Evolutionary conservation across 192 early-diverging fungal genomes (phyloP).

Genomic region (Backusella sp.): DNA sequence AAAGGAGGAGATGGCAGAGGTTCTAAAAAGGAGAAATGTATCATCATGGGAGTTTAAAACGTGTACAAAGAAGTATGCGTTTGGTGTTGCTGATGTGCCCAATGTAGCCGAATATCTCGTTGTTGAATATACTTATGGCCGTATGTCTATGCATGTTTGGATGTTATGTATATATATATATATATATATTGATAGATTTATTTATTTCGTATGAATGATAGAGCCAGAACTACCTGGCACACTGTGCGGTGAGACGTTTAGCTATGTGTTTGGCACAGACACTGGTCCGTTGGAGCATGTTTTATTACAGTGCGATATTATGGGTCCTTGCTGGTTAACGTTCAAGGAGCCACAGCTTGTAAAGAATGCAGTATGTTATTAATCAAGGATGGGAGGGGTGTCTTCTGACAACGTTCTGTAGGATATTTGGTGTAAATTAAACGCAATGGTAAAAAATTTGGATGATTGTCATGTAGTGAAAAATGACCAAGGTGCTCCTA

Average conservation of each 20-base stretch:
- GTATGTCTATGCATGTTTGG: slow-evolving; percentile 1
- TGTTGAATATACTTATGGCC: slow-evolving; percentile 38
- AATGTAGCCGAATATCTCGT: slow-evolving; percentile 81
- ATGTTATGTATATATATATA: neutral
- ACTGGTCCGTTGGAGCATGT: slow-evolving; percentile 87
- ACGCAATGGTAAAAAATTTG: slow-evolving; percentile 61
- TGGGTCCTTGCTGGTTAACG: slow-evolving; percentile 95
- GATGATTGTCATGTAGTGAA: slow-evolving; percentile 59
- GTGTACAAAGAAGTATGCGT: slow-evolving; percentile 84
- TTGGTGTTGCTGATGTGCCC: slow-evolving; percentile 82
- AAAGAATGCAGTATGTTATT: slow-evolving; percentile 30
- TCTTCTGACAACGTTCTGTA: neutral
- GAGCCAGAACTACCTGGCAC: slow-evolving; percentile 55
- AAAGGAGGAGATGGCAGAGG: slow-evolving; percentile 67
- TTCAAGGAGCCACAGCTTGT: slow-evolving; percentile 56
- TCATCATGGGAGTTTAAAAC: slow-evolving; percentile 54
- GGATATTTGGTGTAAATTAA: slow-evolving; percentile 81
- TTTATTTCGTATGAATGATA: slow-evolving; percentile 44
- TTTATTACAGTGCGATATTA: slow-evolving; percentile 87
- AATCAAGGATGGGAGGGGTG: too few relatives aligned
- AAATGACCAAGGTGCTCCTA: slow-evolving; percentile 44
- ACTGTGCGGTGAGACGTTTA: slow-evolving; percentile 69
- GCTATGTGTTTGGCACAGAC: slow-evolving; percentile 82
- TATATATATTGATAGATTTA: slow-evolving; percentile 27
- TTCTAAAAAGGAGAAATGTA: slow-evolving; percentile 61